Evolutionary conservation across 208 protist species (phyloP), one percentile per base, ranked within the genome.

Genomic region (Trypanosoma cruzi): DNA sequence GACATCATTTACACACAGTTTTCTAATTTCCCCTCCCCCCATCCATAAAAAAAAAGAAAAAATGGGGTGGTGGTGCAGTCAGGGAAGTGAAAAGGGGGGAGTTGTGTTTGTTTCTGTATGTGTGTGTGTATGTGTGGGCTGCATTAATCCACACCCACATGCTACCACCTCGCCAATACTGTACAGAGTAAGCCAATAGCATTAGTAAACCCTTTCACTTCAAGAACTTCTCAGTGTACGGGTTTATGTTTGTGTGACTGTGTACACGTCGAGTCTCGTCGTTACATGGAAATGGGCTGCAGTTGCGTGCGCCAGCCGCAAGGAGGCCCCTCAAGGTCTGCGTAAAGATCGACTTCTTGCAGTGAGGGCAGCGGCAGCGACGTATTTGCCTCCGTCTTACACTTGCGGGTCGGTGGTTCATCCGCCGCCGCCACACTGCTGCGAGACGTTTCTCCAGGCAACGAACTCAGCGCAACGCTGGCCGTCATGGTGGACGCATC

Each of bases 281-380:
- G 11, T 68, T 64, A 20, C 77, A 77, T 8, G 65, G 71, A 10
- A 75, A 73, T 16, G 72, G 69, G 4, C 64, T 72, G 32, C 69
- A 60, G 11, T 72, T 60, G 46, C 59, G 40, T 34, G 57, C 52
- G 14, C 54, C 65, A 64, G 24, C 20, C 59, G 16, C 28, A 40
- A 28, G 31, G 53, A 52, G 59, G 24, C 26, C 18, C 34, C 14
- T 36, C 58, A 64, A 92, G 73, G 62, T 73, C 84, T 1, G 86
- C 86, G 68, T 92, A 92, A 46, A 92, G 77, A 66, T 92, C 86
- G 24, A 80, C 71, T 57, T 92, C 86, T 4, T 77, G 68, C n/a
- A 52, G 40, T 20, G 72, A 46, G 34, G 79, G 65, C n/a, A 72
- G 26, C 5, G 82, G 72, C 16, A 71, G 10, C 0, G 82, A 64